These are phyloP conservation scores for Speleostelium caveatum DNA, from an alignment of 78 protist genomes.

Conservation along the genomic window DNA sequence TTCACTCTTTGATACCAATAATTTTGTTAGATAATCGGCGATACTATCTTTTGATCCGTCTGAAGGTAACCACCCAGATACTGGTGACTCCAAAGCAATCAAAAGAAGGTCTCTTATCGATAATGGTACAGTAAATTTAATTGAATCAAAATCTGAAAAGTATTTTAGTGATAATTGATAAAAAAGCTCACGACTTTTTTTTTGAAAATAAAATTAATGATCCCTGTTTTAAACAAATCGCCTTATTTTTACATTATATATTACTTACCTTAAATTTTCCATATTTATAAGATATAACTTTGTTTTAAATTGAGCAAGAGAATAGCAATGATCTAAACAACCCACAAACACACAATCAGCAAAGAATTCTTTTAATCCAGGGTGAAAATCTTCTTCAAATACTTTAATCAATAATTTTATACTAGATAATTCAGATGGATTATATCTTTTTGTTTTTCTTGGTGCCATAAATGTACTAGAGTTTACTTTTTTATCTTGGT, in stretches of 20 bases:
- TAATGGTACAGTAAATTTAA: constrained; percentile 36
- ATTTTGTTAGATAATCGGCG: constrained; percentile 37
- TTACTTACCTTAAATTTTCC: constrained; percentile 48
- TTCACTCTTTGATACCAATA: constrained; percentile 16
- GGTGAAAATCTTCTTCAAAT: neutral
- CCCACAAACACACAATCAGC: constrained; percentile 74
- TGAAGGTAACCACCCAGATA: constrained; percentile 38
- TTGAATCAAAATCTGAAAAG: constrained; percentile 64
- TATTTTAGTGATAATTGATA: constrained; percentile 37
- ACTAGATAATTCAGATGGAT: constrained; percentile 59
- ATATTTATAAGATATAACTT: constrained; percentile 64
- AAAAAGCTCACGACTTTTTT: constrained; percentile 62
- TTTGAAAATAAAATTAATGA: neutral
- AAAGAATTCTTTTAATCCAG: constrained; percentile 66
- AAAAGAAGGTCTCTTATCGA: neutral
- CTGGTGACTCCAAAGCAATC: constrained; percentile 51
- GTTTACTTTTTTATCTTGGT: too few relatives aligned
- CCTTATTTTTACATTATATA: neutral
- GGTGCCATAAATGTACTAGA: neutral
- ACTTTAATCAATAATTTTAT: neutral
- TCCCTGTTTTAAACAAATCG: neutral
- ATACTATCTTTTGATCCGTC: constrained; percentile 59
- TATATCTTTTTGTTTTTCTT: constrained; percentile 53
- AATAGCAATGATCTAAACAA: constrained; percentile 46
- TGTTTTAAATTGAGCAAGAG: constrained; percentile 74